Evolutionary conservation across 805 yeast species (phyloP), one percentile per base, ranked within the genome.

Genomic region (Blastobotrys terrestris): DNA sequence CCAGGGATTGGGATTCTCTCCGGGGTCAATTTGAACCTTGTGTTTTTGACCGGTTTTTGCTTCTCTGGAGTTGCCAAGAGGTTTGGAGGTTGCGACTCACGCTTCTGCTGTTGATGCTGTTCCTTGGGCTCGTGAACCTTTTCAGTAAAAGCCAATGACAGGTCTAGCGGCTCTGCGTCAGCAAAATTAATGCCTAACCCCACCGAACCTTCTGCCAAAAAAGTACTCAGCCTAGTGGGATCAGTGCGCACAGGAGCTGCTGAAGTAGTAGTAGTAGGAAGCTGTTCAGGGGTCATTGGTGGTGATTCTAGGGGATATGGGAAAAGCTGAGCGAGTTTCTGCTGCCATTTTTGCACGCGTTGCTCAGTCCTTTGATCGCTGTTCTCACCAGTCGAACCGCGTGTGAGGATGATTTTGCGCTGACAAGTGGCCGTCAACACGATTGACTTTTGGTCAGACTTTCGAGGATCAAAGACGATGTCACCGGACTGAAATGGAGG

Each of bases 401-500:
- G 18, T 5, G 16, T 20, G n/a, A 43, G 26, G 5, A 16, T 43
- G 5, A 43, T 8, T 16, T 43, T 43, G 5, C 20, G 13, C 21
- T 18, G 18, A 8, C 21, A 13, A 11, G 20, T 11, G 45, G 22
- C 16, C 21, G 21, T 15, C 21, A 43, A 13, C 26, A 43, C 45
- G n/a, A 43, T n/a, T 4, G 20, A 11, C 22, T 43, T 43, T 18
- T 15, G 45, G 14, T n/a, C 26, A 43, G 26, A 16, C 16, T 15
- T 43, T 11, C 22, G 5, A 5, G 21, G n/a, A 43, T 43, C 45
- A 43, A 43, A 43, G 5, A n/a, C 39, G 21, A 45, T 5, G 18
- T 45, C 48, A 6, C 40, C 48, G n/a, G 39, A 11, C 14, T 55
- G 49, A 43, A 60, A 57, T 3, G 52, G 39, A 11, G 63, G 63